Evolutionary conservation across 495 filamentous ascomycete species (phyloP).

Genomic region (Penicillium diatomitis): DNA sequence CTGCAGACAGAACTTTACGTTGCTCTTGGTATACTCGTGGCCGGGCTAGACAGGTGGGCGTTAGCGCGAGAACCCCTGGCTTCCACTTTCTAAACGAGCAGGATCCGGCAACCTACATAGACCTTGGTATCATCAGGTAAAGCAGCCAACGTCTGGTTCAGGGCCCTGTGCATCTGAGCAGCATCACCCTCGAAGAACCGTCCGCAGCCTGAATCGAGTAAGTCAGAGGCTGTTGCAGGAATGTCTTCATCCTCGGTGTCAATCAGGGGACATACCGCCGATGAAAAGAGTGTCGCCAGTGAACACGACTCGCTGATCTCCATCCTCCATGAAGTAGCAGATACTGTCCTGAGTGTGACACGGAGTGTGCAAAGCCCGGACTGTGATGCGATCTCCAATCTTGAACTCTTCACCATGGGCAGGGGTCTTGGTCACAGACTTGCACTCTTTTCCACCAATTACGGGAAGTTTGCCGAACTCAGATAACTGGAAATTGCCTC

Average conservation of each 20-base stretch:
- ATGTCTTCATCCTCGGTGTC: not conserved
- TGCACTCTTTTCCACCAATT: constrained; percentile 82
- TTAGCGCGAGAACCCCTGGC: no score
- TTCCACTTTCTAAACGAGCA: not conserved
- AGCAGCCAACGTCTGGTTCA: constrained; percentile 74
- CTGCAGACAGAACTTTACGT: constrained; percentile 74
- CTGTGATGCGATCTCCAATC: constrained; percentile 70
- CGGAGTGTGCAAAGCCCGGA: constrained; percentile 87
- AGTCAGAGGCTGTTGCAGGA: not conserved
- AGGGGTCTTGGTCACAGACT: constrained; percentile 66
- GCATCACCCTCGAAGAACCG: constrained; percentile 92
- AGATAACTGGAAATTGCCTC: constrained; percentile 47
- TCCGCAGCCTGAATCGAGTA: constrained; percentile 61
- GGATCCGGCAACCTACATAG: constrained; percentile 50
- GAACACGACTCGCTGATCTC: constrained; percentile 73
- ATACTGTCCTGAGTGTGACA: constrained; percentile 99
- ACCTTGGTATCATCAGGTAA: constrained; percentile 90
- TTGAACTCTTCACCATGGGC: constrained; percentile 67
- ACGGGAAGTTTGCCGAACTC: constrained; percentile 58
- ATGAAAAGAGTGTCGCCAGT: constrained; percentile 96
- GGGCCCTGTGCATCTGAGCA: constrained; percentile 81
- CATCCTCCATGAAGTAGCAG: constrained; percentile 82
- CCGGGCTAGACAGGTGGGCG: constrained; percentile 51
- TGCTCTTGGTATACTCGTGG: constrained; percentile 95
- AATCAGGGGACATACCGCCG: constrained; percentile 50